These are phyloP conservation scores for Polyplosphaeria fusca DNA, from an alignment of 495 filamentous ascomycete species.

Conservation along the genomic window DNA sequence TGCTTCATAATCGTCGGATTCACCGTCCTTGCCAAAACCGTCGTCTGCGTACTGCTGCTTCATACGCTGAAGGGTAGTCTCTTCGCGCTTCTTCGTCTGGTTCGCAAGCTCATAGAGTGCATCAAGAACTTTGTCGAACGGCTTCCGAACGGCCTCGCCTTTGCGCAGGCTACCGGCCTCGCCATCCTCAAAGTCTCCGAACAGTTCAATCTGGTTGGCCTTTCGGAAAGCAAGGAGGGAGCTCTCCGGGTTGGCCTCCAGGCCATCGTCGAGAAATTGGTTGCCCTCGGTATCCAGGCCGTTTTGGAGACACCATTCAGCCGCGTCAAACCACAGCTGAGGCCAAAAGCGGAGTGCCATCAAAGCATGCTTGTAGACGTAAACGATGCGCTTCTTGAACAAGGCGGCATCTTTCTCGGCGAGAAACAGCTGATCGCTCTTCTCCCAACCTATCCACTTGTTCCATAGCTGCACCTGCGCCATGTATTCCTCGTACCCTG, in stretches of 20 bases:
- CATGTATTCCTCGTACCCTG: conserved; percentile 79
- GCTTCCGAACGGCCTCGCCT: conserved; percentile 70
- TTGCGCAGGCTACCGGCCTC: conserved; percentile 63
- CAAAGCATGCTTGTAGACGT: conserved; percentile 88
- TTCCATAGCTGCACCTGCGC: conserved; percentile 91
- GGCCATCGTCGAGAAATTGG: conserved; percentile 75
- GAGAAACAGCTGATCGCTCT: conserved; percentile 81
- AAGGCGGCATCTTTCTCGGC: conserved; percentile 69
- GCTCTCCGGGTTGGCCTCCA: conserved; percentile 89
- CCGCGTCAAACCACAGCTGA: conserved; percentile 91
- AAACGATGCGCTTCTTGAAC: conserved; percentile 74
- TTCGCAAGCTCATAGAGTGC: conserved; percentile 76
- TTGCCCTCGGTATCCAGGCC: conserved; percentile 65
- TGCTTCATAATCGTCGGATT: conserved; percentile 47
- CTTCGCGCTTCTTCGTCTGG: conserved; percentile 69
- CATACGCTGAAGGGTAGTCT: conserved; percentile 65
- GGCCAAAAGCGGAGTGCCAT: conserved; percentile 94
- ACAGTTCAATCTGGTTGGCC: conserved; percentile 77
- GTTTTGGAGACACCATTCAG: conserved; percentile 87
- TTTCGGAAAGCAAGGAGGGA: conserved; percentile 83
- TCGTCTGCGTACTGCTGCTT: conserved; percentile 52
- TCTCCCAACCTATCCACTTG: conserved; percentile 91
- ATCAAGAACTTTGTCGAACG: conserved; percentile 79
- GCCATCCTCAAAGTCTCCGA: conserved; percentile 60
- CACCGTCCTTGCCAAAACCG: conserved; percentile 43